Conservation (phyloP, 495 filamentous ascomycete genomes). For the Venustampulla echinocandica region DNA sequence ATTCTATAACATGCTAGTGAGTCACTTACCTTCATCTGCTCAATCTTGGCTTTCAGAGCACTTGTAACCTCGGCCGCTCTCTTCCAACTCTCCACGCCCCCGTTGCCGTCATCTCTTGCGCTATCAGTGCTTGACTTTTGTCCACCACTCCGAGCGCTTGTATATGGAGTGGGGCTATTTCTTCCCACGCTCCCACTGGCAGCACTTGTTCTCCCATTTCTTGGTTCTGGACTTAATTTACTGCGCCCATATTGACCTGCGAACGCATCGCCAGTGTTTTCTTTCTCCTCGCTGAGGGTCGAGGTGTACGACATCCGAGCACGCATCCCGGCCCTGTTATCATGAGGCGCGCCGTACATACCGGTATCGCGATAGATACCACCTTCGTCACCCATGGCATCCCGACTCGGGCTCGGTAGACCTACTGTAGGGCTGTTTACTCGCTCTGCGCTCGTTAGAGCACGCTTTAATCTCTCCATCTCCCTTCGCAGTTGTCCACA, state of each 20-base stretch:
- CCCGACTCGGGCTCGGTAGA: slow-evolving; percentile 34
- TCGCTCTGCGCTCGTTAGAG: slow-evolving; percentile 43
- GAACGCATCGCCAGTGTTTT: slow-evolving; percentile 48
- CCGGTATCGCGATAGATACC: slow-evolving; percentile 47
- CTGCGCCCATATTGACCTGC: slow-evolving; percentile 30
- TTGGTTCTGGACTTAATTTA: slow-evolving; percentile 46
- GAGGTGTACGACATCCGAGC: slow-evolving; percentile 61
- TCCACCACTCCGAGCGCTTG: slow-evolving; percentile 13
- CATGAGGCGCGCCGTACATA: slow-evolving; percentile 26
- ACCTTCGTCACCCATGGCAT: slow-evolving; percentile 35
- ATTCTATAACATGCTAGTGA: not conserved
- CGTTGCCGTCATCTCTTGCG: slow-evolving; percentile 30
- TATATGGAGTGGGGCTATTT: slow-evolving; percentile 22
- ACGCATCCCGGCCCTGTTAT: slow-evolving; percentile 17
- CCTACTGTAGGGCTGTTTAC: slow-evolving; percentile 29
- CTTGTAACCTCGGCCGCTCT: slow-evolving; percentile 97
- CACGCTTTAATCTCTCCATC: slow-evolving; percentile 87
- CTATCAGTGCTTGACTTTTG: slow-evolving; percentile 21
- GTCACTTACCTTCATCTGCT: slow-evolving; percentile 52
- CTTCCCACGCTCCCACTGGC: slow-evolving; percentile 25
- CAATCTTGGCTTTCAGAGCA: slow-evolving; percentile 92
- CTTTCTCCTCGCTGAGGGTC: slow-evolving; percentile 74
- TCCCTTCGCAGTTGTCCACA: slow-evolving; percentile 78
- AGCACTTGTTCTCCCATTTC: slow-evolving; percentile 27
- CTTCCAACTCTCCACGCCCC: slow-evolving; percentile 90